These are phyloP conservation scores for Nemania diffusa DNA, from an alignment of 2,329 filamentous ascomycete genomes.

Conservation along the genomic window DNA sequence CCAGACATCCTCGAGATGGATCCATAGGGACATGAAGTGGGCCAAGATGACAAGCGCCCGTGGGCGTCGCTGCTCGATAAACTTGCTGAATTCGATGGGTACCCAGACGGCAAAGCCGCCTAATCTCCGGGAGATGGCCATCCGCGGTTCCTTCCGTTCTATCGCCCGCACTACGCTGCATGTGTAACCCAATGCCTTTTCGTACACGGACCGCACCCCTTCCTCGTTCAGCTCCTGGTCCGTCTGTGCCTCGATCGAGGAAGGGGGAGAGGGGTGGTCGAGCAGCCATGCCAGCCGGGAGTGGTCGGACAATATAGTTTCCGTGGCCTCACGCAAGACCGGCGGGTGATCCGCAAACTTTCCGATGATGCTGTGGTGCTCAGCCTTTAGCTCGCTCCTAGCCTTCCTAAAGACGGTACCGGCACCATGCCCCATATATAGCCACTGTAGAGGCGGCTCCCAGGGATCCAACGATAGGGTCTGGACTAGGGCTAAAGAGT, in stretches of 20 bases:
- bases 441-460: conserved; percentile 54
- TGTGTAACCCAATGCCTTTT: conserved; percentile 50
- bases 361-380: conserved; percentile 41
- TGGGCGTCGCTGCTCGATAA: conserved; percentile 50
- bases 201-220: conserved; percentile 45
- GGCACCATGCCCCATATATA: conserved; percentile 51
- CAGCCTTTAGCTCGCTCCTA: conserved; percentile 35
- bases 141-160: conserved; percentile 46
- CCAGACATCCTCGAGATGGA: conserved; percentile 51
- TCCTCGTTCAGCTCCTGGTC: conserved; percentile 49
- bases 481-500: conserved; percentile 53
- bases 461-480: conserved; percentile 51
- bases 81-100: conserved; percentile 49
- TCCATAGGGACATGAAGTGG: conserved; percentile 53
- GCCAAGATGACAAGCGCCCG: conserved; percentile 53
- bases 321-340: conserved; percentile 45
- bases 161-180: conserved; percentile 49
- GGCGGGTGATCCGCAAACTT: conserved; percentile 47
- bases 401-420: conserved; percentile 49
- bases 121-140: conserved; percentile 50
- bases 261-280: conserved; percentile 46
- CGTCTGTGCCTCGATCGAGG: conserved; percentile 39
- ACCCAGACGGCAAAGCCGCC: conserved; percentile 52
- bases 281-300: conserved; percentile 51
- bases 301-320: conserved; percentile 48